Percentiles rank a stretch among this genome's conserved stretches.
These are phyloP conservation scores for Blattamonas nauphoetae DNA, from an alignment of 78 protist genomes.

Conservation along the genomic window DNA sequence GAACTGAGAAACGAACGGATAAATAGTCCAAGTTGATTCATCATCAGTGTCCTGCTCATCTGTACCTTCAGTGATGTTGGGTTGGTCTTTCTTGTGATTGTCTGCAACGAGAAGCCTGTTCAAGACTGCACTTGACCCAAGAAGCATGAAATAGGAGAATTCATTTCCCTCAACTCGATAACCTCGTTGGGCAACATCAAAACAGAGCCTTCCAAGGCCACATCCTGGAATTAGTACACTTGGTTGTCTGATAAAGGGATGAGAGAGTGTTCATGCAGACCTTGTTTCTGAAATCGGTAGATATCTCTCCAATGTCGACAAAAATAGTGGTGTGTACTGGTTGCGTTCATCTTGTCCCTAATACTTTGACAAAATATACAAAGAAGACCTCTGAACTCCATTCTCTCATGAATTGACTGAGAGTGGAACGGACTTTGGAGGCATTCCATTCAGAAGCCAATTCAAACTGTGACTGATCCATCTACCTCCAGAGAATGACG, in stretches of 20 bases:
- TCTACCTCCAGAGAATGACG: too few species aligned
- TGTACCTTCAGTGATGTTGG: background rate
- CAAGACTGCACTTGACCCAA: background rate
- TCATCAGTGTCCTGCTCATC: background rate
- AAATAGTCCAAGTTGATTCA: background rate
- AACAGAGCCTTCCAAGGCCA: constrained; percentile 25
- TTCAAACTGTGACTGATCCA: too few species aligned
- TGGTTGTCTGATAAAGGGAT: background rate
- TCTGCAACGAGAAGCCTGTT: background rate
- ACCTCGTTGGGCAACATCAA: constrained; percentile 23
- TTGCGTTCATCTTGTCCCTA: background rate
- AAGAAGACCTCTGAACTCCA: background rate
- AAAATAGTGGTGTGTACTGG: background rate
- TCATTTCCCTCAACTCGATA: constrained; percentile 4
- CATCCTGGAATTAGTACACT: constrained; percentile 32
- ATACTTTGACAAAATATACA: background rate
- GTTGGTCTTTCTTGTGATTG: background rate
- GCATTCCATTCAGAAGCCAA: constrained; percentile 1
- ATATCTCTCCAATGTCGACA: background rate
- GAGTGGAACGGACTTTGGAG: background rate
- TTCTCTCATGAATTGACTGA: background rate
- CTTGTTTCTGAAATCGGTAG: background rate
- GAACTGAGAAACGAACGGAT: background rate
- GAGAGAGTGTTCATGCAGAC: background rate
- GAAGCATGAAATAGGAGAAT: background rate